Evolutionary conservation across 2,329 filamentous ascomycete genomes (phyloP), one percentile per base, ranked within the genome.

Genomic region (Claviceps maximensis): DNA sequence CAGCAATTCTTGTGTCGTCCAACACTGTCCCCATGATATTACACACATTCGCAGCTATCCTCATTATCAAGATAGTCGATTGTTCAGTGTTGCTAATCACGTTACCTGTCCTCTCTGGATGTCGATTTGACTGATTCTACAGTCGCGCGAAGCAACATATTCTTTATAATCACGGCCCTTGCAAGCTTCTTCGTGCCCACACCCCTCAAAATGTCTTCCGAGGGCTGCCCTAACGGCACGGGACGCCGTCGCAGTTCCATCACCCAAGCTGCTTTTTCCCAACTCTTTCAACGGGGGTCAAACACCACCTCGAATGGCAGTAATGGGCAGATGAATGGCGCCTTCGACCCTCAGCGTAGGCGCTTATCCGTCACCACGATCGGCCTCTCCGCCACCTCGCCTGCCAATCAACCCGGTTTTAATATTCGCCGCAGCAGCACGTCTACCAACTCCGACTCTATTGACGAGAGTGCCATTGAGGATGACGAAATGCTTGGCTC

Each of bases 301-400:
- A 79, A 78, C 3, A 69, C 74, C 53, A 19, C 7, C n/a, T 47
- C 52, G 6, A 71, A 72, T 53, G 65, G 72, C 54, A 69, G 69
- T 31, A 61, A 59, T 52, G 65, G 68, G 27, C 65, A 62, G 51
- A 66, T 66, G 46, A 64, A 71, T 49, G 66, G 68, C 36, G 69
- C 74, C 29, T 74, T 79, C 57, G 76, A 82, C 52, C 72, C 76
- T 58, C 77, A 79, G 57, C 80, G 82, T 54, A 82, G 86, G 55
- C 81, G 86, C 47, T 78, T 89, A 58, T 90, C 86, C 46, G 79
- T 89, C 62, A 83, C 81, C 47, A 87, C 85, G 4, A 70, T 89
- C 31, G 86, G 86, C 36, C 73, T 89, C n/a, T 85, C 84, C 4
- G 85, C 85, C 58, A 77, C 77, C 23, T 84, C 84, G 4, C 83